Base-by-base conservation (phyloP, 2,329 filamentous ascomycete genomes). In the Lecanoromycetidae sp. region DNA sequence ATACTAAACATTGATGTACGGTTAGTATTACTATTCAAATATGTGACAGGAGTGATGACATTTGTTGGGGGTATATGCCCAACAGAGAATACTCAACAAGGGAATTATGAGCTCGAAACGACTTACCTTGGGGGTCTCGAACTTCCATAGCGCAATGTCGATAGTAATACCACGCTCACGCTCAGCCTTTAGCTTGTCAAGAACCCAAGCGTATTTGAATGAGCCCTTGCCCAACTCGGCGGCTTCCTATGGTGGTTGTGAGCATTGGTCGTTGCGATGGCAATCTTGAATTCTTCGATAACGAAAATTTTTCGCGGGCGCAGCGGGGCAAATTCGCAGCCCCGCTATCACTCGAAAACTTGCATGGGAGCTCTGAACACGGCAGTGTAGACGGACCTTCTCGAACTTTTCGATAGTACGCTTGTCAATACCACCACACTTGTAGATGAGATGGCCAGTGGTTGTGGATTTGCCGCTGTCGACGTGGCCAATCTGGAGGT, bases 381-480 rank as follows among this genome's bases (percentile, higher is more conserved):
- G 20, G 17, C 9, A 32, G 32, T 12, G 29, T 29, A 25, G 30
- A 69, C 80, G 70, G 74, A 93, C 87, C 87, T 98, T 98, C 88
- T 98, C 91, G 82, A 98, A 98, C 85, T 98, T 98, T 84, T 98
- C 91, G 71, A 98, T 98, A 74, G 90, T 96, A 87, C 91, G 90
- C 81, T 90, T 87, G 86, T 98, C 91, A 69, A 96, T 98, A 87
- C 91, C 91, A 84, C 91, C 91, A 80, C 91, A 96, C 84, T 98
- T 90, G 87, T 96, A 96, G 85, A 98, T 96, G 82, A 98, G 82
- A 79, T 90, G 82, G 72, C 82, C 80, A 62, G 82, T 85, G 72
- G 88, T 95, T 71, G 88, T 95, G 63, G 88, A 94, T 83, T 95
- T 95, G 77, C 88, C 90, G 72, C 87, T 94, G 76, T 94, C 87